phyloP scores from a whole-genome alignment of 108 stramenopile species.

The Cyclostephanos invisitatus region DNA sequence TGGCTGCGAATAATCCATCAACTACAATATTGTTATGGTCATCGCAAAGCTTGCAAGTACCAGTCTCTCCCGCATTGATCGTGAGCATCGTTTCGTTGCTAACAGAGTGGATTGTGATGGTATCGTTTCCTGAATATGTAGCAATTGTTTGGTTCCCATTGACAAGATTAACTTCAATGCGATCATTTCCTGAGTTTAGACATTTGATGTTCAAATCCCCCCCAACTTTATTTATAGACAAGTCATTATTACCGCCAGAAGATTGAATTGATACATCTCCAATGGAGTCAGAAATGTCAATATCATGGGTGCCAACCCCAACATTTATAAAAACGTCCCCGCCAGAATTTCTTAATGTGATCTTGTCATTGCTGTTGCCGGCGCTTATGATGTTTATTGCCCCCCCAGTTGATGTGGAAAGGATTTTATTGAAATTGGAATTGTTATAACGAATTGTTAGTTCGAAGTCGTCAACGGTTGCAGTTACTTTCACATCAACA shows the following conservation, averaged over 20 bases:
- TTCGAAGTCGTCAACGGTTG: neutral
- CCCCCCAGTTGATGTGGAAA: conserved; percentile 1
- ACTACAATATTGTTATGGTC: neutral
- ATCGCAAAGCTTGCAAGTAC: neutral
- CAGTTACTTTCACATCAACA: conserved; percentile 6
- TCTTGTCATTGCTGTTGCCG: conserved; percentile 8
- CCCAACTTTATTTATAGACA: neutral
- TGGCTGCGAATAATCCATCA: neutral
- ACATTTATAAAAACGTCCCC: conserved; percentile 20
- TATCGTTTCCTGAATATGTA: conserved; percentile 5
- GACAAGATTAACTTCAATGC: neutral
- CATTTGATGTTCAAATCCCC: conserved; percentile 7
- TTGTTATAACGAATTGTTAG: conserved; percentile 2
- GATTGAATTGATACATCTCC: neutral
- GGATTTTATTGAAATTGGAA: conserved; percentile 4
- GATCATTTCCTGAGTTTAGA: conserved; percentile 11
- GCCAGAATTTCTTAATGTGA: neutral
- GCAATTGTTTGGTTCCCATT: conserved; percentile 13
- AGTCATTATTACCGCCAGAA: neutral
- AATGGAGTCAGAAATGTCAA: conserved; percentile 1
- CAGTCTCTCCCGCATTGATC: conserved; percentile 5
- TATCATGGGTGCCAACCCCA: neutral
- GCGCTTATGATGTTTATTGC: conserved; percentile 9
- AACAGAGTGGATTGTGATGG: conserved; percentile 3
- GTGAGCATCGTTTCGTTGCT: neutral